Percentiles rank a stretch among this genome's conserved stretches.
phyloP scores from a whole-genome alignment of 352 stramenopile genomes.

The Pythium vanterpoolii region DNA sequence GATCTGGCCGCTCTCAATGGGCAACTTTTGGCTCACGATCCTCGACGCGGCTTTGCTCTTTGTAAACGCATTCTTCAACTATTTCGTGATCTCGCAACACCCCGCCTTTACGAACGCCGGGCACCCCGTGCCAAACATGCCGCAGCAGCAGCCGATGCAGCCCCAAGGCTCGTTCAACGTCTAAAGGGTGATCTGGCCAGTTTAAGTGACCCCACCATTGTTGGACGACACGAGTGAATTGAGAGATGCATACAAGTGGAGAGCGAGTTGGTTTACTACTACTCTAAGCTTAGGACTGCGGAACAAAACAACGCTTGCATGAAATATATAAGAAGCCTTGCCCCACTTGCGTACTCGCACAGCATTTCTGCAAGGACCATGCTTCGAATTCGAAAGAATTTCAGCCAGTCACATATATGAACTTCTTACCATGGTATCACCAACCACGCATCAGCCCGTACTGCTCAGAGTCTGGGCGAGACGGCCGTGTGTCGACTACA shows the following conservation, averaged over 20 bases:
- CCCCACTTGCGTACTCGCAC: neutral
- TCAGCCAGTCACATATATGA: neutral
- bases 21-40: conserved; percentile 88
- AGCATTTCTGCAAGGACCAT: neutral
- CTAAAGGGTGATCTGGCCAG: neutral
- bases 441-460: too few relatives aligned
- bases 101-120: conserved; percentile 24
- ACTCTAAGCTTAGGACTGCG: neutral
- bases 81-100: conserved; percentile 84
- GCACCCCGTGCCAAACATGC: neutral
- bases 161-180: conserved; percentile 25
- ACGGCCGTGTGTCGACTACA: neutral
- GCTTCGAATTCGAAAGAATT: neutral
- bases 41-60: conserved; percentile 85
- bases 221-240: neutral
- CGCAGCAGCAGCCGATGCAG: conserved; percentile 10
- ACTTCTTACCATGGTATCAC: neutral
- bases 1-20: conserved; percentile 89
- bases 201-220: neutral
- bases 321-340: neutral
- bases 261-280: neutral
- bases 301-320: neutral
- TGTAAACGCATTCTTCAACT: conserved; percentile 90
- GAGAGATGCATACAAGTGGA: neutral
- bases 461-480: neutral